Evolutionary conservation across 2,329 filamentous ascomycete species (phyloP).

Genomic region (Epichloe brachyelytri): DNA sequence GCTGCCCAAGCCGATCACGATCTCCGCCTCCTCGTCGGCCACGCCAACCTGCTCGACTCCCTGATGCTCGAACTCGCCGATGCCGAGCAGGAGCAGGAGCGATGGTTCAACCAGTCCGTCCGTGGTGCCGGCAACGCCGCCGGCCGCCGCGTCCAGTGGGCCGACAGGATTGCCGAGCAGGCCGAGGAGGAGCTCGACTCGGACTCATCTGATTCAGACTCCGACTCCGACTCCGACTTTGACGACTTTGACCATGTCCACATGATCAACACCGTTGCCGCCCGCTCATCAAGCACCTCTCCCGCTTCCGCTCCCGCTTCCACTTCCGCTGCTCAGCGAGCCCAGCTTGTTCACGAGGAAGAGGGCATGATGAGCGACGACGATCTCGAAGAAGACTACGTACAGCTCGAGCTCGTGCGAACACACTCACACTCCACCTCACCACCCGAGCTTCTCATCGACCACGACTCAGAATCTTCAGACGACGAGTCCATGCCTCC

Average conservation of each 20-base stretch:
- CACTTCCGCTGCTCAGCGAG: background rate
- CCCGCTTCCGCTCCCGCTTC: background rate
- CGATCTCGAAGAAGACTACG: constrained; percentile 51
- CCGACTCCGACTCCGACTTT: constrained; percentile 27
- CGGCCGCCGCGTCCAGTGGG: constrained; percentile 75
- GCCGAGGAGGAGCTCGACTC: constrained; percentile 56
- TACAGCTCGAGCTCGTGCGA: constrained; percentile 53
- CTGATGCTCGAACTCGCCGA: constrained; percentile 88
- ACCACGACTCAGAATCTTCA: constrained; percentile 56
- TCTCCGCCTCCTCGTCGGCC: constrained; percentile 86
- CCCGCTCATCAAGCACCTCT: constrained; percentile 29
- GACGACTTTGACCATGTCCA: constrained; percentile 43
- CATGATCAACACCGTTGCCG: constrained; percentile 36
- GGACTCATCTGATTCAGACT: constrained; percentile 33
- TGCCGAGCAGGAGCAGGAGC: constrained; percentile 89
- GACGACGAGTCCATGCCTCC: constrained; percentile 68
- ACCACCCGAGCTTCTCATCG: constrained; percentile 53
- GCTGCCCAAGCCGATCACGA: constrained; percentile 86
- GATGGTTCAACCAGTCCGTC: constrained; percentile 95
- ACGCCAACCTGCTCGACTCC: constrained; percentile 94
- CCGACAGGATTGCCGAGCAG: constrained; percentile 63
- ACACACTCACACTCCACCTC: constrained; percentile 53
- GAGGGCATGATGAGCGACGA: constrained; percentile 28
- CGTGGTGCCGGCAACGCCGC: constrained; percentile 53
- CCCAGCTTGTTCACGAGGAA: constrained; percentile 28